These are phyloP conservation scores for Cymbopogon flexuosus DNA, from an alignment of 202 grass and related monocot species.

Conservation along the genomic window DNA sequence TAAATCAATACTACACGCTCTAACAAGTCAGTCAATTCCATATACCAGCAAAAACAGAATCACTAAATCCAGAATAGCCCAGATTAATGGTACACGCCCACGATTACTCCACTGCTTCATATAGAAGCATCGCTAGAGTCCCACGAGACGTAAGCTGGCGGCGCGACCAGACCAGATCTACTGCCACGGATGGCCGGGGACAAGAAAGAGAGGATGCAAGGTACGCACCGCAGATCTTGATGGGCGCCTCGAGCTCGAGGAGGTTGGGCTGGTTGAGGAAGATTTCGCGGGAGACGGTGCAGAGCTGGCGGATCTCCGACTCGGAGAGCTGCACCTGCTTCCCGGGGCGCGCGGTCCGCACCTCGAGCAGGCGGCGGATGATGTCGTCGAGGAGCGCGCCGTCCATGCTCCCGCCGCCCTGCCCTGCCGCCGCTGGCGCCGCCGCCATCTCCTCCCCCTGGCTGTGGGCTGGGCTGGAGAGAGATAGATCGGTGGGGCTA, in stretches of 20 bases:
- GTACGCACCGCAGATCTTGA: constrained; percentile 82
- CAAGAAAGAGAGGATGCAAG: neutral
- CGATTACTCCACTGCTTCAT: neutral
- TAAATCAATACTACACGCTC: neutral
- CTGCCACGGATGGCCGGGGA: neutral
- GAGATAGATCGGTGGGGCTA: constrained; percentile 36
- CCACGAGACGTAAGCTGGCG: neutral
- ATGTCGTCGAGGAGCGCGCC: constrained; percentile 68
- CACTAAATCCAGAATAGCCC: neutral
- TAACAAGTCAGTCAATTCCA: neutral
- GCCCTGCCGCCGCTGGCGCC: constrained; percentile 49
- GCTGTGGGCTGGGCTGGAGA: neutral
- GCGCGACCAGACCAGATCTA: constrained; percentile 22
- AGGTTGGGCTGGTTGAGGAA: constrained; percentile 87
- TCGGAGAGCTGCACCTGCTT: constrained; percentile 86
- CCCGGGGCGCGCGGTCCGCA: constrained; percentile 63
- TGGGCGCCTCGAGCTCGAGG: constrained; percentile 87
- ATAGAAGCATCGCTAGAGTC: neutral
- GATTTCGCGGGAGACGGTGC: constrained; percentile 71
- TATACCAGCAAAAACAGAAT: constrained; percentile 4
- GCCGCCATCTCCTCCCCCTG: constrained; percentile 42
- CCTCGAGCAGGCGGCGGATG: constrained; percentile 68
- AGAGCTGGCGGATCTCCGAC: constrained; percentile 84
- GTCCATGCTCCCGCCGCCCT: constrained; percentile 50
- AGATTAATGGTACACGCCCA: neutral